These are phyloP conservation scores for Stagonosporopsis cucurbitacearum DNA, from an alignment of 2,329 filamentous ascomycete species.

Conservation along the genomic window DNA sequence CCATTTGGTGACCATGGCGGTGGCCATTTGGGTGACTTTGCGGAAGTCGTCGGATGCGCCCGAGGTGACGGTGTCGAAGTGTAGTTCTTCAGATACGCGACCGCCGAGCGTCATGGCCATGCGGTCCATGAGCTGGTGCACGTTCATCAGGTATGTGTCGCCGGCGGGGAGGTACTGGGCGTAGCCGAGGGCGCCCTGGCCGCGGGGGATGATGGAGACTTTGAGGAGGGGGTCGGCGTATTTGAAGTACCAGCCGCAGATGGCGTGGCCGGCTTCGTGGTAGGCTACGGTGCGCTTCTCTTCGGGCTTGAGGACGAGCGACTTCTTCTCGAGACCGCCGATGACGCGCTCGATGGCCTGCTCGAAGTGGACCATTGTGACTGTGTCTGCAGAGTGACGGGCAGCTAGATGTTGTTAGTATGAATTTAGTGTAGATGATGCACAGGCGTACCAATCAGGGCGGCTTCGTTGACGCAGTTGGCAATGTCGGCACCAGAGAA, in stretches of 20 bases:
- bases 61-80: slow-evolving; percentile 95
- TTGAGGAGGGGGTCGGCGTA: slow-evolving; percentile 97
- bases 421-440: neutral
- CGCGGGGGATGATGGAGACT: slow-evolving; percentile 97
- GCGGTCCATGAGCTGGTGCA: slow-evolving; percentile 95
- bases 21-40: slow-evolving; percentile 96
- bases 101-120: slow-evolving; percentile 99
- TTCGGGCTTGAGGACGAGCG: slow-evolving; percentile 86
- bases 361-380: slow-evolving; percentile 92
- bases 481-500: slow-evolving; percentile 98
- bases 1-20: slow-evolving; percentile 98
- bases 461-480: slow-evolving; percentile 97
- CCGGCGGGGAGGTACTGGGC: slow-evolving; percentile 93
- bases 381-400: slow-evolving; percentile 77
- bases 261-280: slow-evolving; percentile 96
- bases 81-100: slow-evolving; percentile 91
- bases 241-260: slow-evolving; percentile 97
- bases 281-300: slow-evolving; percentile 98
- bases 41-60: slow-evolving; percentile 97
- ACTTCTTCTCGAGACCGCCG: slow-evolving; percentile 96
- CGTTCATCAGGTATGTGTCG: slow-evolving; percentile 95
- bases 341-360: slow-evolving; percentile 97
- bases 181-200: slow-evolving; percentile 91
- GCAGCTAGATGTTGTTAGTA: slow-evolving; percentile 70
- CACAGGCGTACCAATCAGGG: slow-evolving; percentile 78